phyloP scores from a whole-genome alignment of 306 rosid species.

The Myrica gale region DNA sequence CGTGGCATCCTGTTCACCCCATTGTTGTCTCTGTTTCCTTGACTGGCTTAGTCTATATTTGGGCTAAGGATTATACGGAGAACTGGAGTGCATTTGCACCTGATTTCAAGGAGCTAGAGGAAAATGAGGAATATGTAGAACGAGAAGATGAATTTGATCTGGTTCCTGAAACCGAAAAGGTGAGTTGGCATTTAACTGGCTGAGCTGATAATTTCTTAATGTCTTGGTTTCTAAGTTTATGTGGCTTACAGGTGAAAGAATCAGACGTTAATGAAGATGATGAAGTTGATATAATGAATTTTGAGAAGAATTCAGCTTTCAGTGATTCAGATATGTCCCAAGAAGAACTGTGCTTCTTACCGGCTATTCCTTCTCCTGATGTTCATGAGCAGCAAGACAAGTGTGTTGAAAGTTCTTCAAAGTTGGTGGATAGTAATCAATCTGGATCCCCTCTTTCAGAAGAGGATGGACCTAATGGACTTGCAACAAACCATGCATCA shows the following conservation, averaged over 20 bases:
- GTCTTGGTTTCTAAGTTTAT: neutral
- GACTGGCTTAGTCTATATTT: conserved; percentile 79
- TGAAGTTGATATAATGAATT: conserved; percentile 73
- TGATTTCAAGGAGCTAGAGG: conserved; percentile 97
- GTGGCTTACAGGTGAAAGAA: conserved; percentile 64
- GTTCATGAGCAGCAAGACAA: conserved; percentile 64
- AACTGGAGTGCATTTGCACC: conserved; percentile 99
- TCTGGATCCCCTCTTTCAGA: conserved; percentile 92
- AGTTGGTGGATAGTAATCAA: conserved; percentile 70
- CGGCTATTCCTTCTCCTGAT: conserved; percentile 75
- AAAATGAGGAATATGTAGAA: conserved; percentile 91
- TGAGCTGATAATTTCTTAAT: neutral
- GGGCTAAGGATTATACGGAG: conserved; percentile 99
- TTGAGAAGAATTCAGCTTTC: conserved; percentile 80
- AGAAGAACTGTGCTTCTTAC: conserved; percentile 84
- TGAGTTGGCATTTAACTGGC: conserved; percentile 25
- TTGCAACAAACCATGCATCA: conserved; percentile 53
- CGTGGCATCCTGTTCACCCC: conserved; percentile 97
- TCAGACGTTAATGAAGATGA: conserved; percentile 78
- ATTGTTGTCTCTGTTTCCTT: conserved; percentile 89
- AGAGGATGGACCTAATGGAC: conserved; percentile 81
- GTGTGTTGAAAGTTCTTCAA: conserved; percentile 66
- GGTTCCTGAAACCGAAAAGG: conserved; percentile 86
- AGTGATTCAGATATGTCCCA: conserved; percentile 91
- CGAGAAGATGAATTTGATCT: conserved; percentile 97